These are phyloP conservation scores for Trametes meyenii DNA, from an alignment of 768 basidiomycete species.

Conservation along the genomic window DNA sequence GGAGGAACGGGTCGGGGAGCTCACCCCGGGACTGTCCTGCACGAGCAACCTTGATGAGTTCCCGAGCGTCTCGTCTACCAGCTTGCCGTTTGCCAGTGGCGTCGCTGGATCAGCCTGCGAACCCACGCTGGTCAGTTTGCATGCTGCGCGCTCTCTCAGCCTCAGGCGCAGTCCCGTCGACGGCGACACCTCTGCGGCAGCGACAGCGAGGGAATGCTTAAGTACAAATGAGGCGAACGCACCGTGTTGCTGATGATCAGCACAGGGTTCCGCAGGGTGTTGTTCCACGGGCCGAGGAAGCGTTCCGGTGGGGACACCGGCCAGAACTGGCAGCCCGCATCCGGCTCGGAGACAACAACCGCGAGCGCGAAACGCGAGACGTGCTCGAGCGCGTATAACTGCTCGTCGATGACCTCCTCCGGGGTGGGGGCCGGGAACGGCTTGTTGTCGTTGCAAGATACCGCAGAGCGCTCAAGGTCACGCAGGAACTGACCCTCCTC, in stretches of 20 bases:
- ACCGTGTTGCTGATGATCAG: slow-evolving; percentile 34
- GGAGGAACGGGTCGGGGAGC: background rate
- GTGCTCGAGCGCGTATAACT: slow-evolving; percentile 27
- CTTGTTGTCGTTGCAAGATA: slow-evolving; percentile 35
- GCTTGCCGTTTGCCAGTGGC: slow-evolving; percentile 30
- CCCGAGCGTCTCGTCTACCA: slow-evolving; percentile 27
- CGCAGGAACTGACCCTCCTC: slow-evolving; percentile 6
- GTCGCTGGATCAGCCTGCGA: slow-evolving; percentile 34
- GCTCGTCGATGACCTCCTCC: slow-evolving; percentile 31
- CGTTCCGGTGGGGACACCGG: slow-evolving; percentile 31
- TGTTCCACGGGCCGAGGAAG: slow-evolving; percentile 36
- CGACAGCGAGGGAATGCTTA: background rate
- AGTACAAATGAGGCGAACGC: background rate
- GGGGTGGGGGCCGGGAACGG: slow-evolving; percentile 25
- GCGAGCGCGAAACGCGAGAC: slow-evolving; percentile 26
- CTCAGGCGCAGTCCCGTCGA: background rate
- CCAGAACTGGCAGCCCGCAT: slow-evolving; percentile 34
- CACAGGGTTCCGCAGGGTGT: slow-evolving; percentile 31
- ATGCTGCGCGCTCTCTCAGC: background rate
- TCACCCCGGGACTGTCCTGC: slow-evolving; percentile 34
- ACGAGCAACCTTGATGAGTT: slow-evolving; percentile 32
- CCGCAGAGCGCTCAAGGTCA: slow-evolving; percentile 31
- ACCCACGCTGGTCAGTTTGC: background rate
- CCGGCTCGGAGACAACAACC: slow-evolving; percentile 28
- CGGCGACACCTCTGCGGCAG: background rate